These are phyloP conservation scores for Hymenotorrendiella dingleyae DNA, from an alignment of 2,329 filamentous ascomycete genomes.

Conservation along the genomic window DNA sequence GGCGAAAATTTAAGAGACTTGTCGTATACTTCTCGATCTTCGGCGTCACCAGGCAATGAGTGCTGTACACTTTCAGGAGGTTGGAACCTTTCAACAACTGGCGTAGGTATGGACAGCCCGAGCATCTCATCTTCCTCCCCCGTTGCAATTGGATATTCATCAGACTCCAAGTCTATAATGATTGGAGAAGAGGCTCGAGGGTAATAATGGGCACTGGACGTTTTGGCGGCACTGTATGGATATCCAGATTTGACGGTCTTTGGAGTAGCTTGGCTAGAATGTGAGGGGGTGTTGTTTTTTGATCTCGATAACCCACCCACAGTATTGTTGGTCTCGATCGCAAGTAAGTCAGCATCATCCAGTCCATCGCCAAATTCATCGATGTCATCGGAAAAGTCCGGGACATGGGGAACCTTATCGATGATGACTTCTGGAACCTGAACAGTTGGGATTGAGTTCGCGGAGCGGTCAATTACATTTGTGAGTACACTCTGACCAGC, in stretches of 20 bases:
- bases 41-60: conserved; percentile 8
- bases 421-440: background rate
- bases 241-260: background rate
- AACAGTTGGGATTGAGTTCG: background rate
- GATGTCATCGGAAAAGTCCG: conserved; percentile 4
- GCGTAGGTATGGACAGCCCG: conserved; percentile 11
- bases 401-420: conserved; percentile 1
- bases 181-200: background rate
- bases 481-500: background rate
- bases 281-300: background rate
- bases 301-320: no score
- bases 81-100: conserved; percentile 17
- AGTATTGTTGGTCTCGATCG: conserved; percentile 2
- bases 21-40: conserved; percentile 23
- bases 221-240: background rate
- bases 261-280: background rate
- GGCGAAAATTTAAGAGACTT: conserved; percentile 25
- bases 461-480: background rate
- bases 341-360: conserved; percentile 23
- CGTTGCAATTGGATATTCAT: conserved; percentile 1
- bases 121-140: conserved; percentile 24
- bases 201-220: background rate
- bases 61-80: conserved; percentile 17
- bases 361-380: conserved; percentile 24
- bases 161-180: background rate